Evolutionary conservation across 2,329 filamentous ascomycete species (phyloP), one percentile per base, ranked within the genome.

Genomic region (Canariomyces notabilis): DNA sequence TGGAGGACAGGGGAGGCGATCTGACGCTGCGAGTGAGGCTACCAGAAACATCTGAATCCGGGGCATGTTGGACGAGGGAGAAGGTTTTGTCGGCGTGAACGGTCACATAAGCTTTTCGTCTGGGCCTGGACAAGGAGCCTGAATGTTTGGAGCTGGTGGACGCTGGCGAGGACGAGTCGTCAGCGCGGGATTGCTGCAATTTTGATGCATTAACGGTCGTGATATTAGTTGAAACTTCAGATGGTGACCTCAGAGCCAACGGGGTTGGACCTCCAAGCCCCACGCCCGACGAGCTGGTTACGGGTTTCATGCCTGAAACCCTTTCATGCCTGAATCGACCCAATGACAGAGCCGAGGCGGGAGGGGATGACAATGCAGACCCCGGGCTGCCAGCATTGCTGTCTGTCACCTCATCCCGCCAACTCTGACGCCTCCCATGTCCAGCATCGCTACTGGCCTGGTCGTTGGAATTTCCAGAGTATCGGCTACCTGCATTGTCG

Each of bases 51-150:
- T 46, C 56, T 42, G 52, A 57, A 50, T 34, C 58, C 18, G 47
- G 42, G 34, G 53, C 50, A 35, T 63, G 65, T 21, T 66, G 59
- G 20, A 73, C 62, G 29, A 80, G 62, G 14, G 76, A 77, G 55
- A 82, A 81, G 4, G 77, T 81, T 62, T 79, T 79, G 61, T 81
- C 74, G 5, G 75, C 61, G 54, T 80, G 69, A 21, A 81, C 64
- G 43, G 69, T 70, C 48, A 81, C 71, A 22, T 37, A 45, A 42
- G 72, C 59, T 50, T 71, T 72, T 43, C 65, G 64, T 48, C 70
- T 29, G 26, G 26, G 65, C 36, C 70, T 65, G 12, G 70, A 68
- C 38, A 56, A 51, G 42, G 69, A 60, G 23, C 64, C 64, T 34
- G 51, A 50, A 35, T 15, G 49, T 44, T 38, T 34, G 46, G 48